phyloP scores from a whole-genome alignment of 2,329 filamentous ascomycete genomes.

The Davidsoniella neocaledoniae region DNA sequence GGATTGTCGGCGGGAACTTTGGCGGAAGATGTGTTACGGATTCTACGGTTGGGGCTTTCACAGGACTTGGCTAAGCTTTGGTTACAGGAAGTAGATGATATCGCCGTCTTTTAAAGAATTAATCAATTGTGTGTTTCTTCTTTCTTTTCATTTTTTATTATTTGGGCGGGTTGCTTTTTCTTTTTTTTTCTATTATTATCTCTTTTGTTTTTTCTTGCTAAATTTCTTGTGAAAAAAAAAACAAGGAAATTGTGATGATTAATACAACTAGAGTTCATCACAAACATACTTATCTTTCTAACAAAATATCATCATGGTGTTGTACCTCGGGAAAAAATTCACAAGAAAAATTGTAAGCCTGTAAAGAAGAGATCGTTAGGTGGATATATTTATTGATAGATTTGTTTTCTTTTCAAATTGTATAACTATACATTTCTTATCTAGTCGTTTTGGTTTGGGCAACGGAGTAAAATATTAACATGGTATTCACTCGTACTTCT shows the following conservation, averaged over 20 bases:
- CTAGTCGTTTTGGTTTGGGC: background rate
- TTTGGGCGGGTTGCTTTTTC: background rate
- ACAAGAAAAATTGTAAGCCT: too few species aligned
- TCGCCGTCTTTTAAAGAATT: slow-evolving; percentile 23
- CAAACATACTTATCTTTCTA: too few species aligned
- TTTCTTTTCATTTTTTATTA: background rate
- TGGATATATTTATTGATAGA: background rate
- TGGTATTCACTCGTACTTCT: background rate
- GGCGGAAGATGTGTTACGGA: slow-evolving; percentile 53
- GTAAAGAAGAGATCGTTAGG: too few species aligned
- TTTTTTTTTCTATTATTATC: background rate
- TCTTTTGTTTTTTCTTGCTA: background rate
- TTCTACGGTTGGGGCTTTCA: slow-evolving; percentile 56
- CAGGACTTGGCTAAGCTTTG: slow-evolving; percentile 56
- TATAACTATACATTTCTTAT: background rate
- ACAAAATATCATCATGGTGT: too few species aligned
- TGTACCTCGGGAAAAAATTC: too few species aligned
- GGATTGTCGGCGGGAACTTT: slow-evolving; percentile 53
- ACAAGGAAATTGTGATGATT: too few species aligned
- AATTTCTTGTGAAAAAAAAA: background rate
- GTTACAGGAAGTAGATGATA: slow-evolving; percentile 47
- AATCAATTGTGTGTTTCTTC: background rate
- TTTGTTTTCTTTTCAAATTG: background rate
- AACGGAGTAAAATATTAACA: too few species aligned
- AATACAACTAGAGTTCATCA: too few species aligned